A percentile compares a stretch with the other conserved stretches of the same genome.
phyloP scores from a whole-genome alignment of 108 stramenopile species.

The Chaetoceros muelleri region DNA sequence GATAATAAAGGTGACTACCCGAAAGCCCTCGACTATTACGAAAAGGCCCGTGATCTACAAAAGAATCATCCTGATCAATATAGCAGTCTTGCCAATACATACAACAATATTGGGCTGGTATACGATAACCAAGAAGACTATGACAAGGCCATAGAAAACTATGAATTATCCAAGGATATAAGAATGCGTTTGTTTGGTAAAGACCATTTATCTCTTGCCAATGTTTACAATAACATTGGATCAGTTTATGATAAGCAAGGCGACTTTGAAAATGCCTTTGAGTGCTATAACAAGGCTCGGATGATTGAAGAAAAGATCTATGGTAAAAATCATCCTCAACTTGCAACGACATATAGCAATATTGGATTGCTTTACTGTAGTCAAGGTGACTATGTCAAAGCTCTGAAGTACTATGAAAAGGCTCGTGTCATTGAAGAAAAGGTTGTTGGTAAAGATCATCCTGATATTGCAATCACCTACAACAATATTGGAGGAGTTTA shows the following conservation, averaged over 20 bases:
- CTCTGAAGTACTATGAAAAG: constrained; percentile 11
- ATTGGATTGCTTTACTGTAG: too few relatives aligned
- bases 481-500: constrained; percentile 22
- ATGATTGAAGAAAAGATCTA: constrained; percentile 11
- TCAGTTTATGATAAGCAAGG: too few relatives aligned
- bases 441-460: constrained; percentile 19
- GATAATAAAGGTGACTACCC: constrained; percentile 9
- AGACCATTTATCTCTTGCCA: too few relatives aligned
- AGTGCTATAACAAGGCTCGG: constrained; percentile 25
- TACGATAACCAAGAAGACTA: constrained; percentile 5
- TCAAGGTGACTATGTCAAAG: constrained; percentile 5
- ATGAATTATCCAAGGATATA: too few relatives aligned
- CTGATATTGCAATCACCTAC: constrained; percentile 23
- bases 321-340: constrained; percentile 22
- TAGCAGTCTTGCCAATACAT: constrained; percentile 25
- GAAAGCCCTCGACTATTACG: constrained; percentile 14
- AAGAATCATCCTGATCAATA: constrained; percentile 25
- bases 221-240: too few relatives aligned
- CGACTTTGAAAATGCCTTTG: too few relatives aligned
- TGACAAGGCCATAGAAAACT: constrained; percentile 20
- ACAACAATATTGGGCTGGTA: constrained; percentile 21
- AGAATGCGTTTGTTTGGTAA: too few relatives aligned
- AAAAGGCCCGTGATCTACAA: constrained; percentile 17
- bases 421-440: constrained; percentile 14
- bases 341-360: constrained; percentile 9